phyloP scores from a whole-genome alignment of 495 filamentous ascomycete genomes.

The Penicillium odoratum region DNA sequence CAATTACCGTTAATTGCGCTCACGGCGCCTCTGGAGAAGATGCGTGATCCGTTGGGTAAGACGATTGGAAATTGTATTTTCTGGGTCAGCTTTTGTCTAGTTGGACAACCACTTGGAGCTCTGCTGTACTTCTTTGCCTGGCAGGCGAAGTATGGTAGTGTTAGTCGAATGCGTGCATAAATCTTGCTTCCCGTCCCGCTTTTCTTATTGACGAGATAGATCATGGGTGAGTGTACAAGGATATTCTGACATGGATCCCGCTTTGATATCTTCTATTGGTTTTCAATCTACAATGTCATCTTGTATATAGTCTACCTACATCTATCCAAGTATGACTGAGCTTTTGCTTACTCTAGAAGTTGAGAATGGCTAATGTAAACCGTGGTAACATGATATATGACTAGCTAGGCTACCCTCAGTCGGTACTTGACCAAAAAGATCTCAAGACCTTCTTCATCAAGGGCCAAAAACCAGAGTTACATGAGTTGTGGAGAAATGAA shows the following conservation, averaged over 20 bases:
- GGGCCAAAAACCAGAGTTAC: no score
- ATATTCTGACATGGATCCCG: background rate
- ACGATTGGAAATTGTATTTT: slow-evolving; percentile 90
- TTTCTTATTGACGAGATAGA: background rate
- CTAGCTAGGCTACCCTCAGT: no score
- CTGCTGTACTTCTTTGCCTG: slow-evolving; percentile 95
- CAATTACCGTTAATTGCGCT: slow-evolving; percentile 86
- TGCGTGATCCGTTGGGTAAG: slow-evolving; percentile 68
- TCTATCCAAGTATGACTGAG: background rate
- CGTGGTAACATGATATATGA: no score
- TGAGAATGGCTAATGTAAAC: no score
- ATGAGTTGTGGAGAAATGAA: no score
- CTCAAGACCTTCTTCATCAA: no score
- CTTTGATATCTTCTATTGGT: background rate
- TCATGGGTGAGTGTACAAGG: no score
- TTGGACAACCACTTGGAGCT: slow-evolving; percentile 89
- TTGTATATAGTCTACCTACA: background rate
- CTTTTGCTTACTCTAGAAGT: background rate
- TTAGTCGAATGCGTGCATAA: slow-evolving; percentile 40
- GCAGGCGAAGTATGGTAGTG: slow-evolving; percentile 95
- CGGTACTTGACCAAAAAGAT: no score
- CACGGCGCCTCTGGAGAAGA: slow-evolving; percentile 75
- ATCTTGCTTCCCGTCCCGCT: background rate
- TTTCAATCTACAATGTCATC: background rate
- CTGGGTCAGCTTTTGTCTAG: slow-evolving; percentile 91